These are phyloP conservation scores for Jatropha podagrica DNA, from an alignment of 441 rosid genomes.

Conservation along the genomic window DNA sequence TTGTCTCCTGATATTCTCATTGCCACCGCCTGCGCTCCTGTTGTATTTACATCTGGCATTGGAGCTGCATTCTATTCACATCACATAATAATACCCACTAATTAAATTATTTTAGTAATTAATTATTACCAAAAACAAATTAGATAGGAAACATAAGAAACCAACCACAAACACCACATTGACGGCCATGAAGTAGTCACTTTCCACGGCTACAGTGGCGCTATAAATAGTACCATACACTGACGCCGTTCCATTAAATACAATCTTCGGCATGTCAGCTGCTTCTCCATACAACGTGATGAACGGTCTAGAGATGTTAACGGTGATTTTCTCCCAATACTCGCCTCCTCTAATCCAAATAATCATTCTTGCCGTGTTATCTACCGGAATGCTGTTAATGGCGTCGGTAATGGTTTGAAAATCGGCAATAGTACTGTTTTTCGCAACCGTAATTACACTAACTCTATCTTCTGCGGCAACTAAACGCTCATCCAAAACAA, in stretches of 20 bases:
- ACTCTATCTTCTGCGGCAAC: not conserved
- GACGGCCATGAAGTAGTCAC: slow-evolving; percentile 41
- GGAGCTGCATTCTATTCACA: slow-evolving; percentile 49
- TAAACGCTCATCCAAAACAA: not conserved
- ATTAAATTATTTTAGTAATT: too few species aligned
- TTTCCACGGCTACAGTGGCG: slow-evolving; percentile 41
- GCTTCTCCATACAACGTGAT: not conserved
- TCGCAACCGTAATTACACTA: not conserved
- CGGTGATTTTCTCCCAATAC: not conserved
- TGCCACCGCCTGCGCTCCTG: slow-evolving; percentile 51
- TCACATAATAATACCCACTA: not conserved
- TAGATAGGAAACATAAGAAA: not conserved
- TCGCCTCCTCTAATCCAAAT: not conserved
- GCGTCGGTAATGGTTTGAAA: not conserved
- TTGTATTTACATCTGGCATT: slow-evolving; percentile 28
- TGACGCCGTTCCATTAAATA: slow-evolving; percentile 35
- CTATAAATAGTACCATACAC: slow-evolving; percentile 44
- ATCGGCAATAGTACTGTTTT: not conserved
- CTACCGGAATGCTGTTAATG: not conserved
- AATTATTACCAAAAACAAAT: not conserved
- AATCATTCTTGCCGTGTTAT: not conserved
- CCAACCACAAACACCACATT: slow-evolving; percentile 39
- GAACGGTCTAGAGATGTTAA: not conserved
- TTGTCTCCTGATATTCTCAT: slow-evolving; percentile 50
- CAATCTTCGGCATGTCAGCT: slow-evolving; percentile 12